Percentiles rank a stretch among this genome's conserved stretches.
These are phyloP conservation scores for Cardamine chenopodiifolia DNA, from an alignment of 345 rosid species.

Conservation along the genomic window DNA sequence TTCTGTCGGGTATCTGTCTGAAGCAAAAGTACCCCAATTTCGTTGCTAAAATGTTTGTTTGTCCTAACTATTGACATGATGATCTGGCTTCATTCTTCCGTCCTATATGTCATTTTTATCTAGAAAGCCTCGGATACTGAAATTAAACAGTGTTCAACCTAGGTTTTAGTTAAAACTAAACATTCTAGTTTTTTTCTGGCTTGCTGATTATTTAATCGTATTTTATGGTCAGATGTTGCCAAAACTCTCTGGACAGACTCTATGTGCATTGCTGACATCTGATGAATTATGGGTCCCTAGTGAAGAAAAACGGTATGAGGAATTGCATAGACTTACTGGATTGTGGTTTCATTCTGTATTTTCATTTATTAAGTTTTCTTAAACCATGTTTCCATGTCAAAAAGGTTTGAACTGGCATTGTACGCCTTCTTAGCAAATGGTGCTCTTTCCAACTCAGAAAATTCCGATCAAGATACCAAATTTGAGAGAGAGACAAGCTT, in stretches of 20 bases:
- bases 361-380: conserved; percentile 14
- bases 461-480: conserved; percentile 57
- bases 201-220: conserved; percentile 25
- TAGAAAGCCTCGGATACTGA: conserved; percentile 2
- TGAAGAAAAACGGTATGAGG: conserved; percentile 87
- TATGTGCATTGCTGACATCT: conserved; percentile 90
- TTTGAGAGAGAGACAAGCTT: conserved; percentile 51
- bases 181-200: conserved; percentile 9
- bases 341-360: conserved; percentile 7
- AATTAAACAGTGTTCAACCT: not conserved
- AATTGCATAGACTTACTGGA: conserved; percentile 31
- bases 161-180: not conserved
- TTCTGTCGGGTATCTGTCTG: conserved; percentile 1
- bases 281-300: conserved; percentile 91
- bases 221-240: conserved; percentile 72
- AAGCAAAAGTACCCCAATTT: conserved; percentile 18
- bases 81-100: conserved; percentile 10
- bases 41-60: conserved; percentile 9
- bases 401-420: conserved; percentile 89
- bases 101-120: conserved; percentile 9
- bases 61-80: not conserved
- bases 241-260: conserved; percentile 85
- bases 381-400: conserved; percentile 32
- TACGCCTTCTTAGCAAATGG: conserved; percentile 74
- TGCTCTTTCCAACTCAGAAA: conserved; percentile 57